A percentile compares a stretch with the other conserved stretches of the same genome.
Evolutionary conservation across 2,329 filamentous ascomycete genomes (phyloP).

Genomic region (Fusarium sp.): DNA sequence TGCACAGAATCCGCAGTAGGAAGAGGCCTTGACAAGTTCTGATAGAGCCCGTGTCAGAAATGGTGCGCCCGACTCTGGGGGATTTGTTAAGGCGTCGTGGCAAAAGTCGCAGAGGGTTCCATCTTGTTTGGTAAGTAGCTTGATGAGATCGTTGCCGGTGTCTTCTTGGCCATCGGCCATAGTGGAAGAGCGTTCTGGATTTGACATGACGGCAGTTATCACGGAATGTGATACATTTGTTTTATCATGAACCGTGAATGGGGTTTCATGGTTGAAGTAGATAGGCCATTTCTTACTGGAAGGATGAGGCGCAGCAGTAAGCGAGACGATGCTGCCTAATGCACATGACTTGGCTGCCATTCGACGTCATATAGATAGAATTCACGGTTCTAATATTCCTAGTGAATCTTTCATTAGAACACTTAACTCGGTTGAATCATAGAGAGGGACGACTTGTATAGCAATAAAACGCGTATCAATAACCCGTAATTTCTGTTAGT

Average conservation of each 20-base stretch:
- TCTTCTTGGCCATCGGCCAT: no score
- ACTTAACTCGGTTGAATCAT: no score
- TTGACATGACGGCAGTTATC: neutral
- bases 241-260: neutral
- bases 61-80: neutral
- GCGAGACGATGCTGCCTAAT: no score
- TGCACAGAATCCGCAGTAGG: slow-evolving; percentile 7
- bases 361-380: no score
- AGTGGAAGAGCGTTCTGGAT: neutral
- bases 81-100: neutral
- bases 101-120: slow-evolving; percentile 22
- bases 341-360: no score
- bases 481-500: no score
- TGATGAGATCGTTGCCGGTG: neutral
- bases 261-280: neutral
- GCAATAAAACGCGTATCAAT: no score
- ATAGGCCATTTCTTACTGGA: neutral
- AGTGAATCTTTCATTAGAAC: no score
- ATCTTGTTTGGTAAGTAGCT: slow-evolving; percentile 1
- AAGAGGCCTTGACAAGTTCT: neutral
- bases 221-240: no score
- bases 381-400: no score
- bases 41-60: neutral
- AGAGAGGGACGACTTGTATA: no score
- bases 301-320: slow-evolving; percentile 16